Evolutionary conservation across 331 rosid genomes (phyloP), one percentile per base, ranked within the genome.

Genomic region (Pyracantha coccinea): DNA sequence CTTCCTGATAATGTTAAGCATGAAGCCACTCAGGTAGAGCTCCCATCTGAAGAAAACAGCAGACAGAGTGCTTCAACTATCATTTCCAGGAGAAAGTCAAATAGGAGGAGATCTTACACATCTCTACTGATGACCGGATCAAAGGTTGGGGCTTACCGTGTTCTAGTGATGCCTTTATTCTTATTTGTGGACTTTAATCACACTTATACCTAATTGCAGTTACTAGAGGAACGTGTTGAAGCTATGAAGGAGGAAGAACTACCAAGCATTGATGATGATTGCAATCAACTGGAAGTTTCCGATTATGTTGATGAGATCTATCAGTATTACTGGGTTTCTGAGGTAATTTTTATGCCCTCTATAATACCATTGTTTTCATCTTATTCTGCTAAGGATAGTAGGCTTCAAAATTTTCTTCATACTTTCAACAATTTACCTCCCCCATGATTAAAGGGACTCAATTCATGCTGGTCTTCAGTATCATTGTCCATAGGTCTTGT

Each of bases 201-300:
- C 78, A 69, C 38, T 29, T 75, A 33, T 25, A 35, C 72, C 76
- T 33, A 23, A 76, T 79, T 85, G 74, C 89, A 91, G 98, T 64
- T 89, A 82, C 82, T 89, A 59, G 88, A 89, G 79, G 86, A 76
- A 77, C 77, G 76, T 77, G 81, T 70, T 38, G 83, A 81, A 66
- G 88, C 33, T 52, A 33, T 59, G 53, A 77, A 84, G 87, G 77
- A 75, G 33, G 86, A 87, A 66, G 82, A 81, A 74, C 85, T 91
- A 7, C 96, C 96, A 52, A 86, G 69, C 72, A 89, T 93, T 50
- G 98, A 93, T 80, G 77, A 91, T 85, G 78, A 77, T 62, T 24
- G 82, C 79, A 88, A 93, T 79, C 97, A 93, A 80, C 89, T 89
- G 71, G 98, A 93, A 86, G 97, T 93, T 73, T 84, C 93, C 63